Conservation (phyloP, 305 asterid species). For the Ilex paraguariensis region DNA sequence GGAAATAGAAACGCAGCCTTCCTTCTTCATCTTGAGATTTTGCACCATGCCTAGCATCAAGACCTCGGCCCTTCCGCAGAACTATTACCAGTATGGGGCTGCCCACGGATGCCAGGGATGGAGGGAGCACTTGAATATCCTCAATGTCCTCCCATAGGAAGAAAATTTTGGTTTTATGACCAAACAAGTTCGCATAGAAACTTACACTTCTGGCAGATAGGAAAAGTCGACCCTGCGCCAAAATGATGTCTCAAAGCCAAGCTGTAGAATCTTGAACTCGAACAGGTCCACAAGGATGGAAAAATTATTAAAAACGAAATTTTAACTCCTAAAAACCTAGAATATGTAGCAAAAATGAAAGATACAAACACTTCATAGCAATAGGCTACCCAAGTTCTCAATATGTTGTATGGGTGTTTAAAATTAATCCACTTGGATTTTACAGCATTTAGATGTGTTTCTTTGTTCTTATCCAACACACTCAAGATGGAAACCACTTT, state of each 20-base stretch:
- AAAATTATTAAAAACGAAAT: too few species aligned
- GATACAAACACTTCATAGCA: too few species aligned
- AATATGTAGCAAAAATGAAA: too few species aligned
- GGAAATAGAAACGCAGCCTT: conserved; percentile 77
- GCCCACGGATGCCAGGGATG: conserved; percentile 73
- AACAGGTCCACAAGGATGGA: neutral
- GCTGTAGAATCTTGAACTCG: neutral
- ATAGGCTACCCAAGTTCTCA: too few species aligned
- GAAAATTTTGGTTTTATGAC: conserved; percentile 76
- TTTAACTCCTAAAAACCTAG: too few species aligned
- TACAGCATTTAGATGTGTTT: too few species aligned
- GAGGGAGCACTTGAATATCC: conserved; percentile 72
- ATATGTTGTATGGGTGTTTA: too few species aligned
- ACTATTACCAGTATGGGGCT: conserved; percentile 72
- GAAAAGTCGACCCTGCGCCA: conserved; percentile 74
- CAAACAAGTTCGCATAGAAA: conserved; percentile 74
- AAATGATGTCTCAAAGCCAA: conserved; percentile 4
- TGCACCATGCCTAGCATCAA: conserved; percentile 80
- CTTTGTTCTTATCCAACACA: too few species aligned
- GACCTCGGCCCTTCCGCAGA: conserved; percentile 66
- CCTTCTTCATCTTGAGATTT: conserved; percentile 69
- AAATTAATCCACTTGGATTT: too few species aligned
- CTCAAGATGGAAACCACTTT: too few species aligned
- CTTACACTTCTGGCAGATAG: conserved; percentile 90
- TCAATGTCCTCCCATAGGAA: conserved; percentile 94